Conservation (phyloP, 2,329 filamentous ascomycete species). For the Phialophora macrospora region DNA sequence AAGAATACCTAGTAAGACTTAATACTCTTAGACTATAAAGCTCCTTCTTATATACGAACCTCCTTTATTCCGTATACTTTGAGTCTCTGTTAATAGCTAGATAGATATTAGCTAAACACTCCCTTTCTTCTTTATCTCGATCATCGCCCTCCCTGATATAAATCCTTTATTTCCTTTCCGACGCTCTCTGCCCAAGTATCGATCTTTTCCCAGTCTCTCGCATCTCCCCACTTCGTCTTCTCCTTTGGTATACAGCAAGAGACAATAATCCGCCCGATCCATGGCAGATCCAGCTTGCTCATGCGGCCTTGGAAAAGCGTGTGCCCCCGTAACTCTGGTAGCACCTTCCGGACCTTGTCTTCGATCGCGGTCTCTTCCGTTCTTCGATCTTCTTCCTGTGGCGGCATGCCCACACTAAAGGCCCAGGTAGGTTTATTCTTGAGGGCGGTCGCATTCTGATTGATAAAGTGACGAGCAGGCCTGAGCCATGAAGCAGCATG, state of each 20-base stretch:
- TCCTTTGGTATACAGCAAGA: slow-evolving; percentile 6
- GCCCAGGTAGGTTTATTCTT: not conserved
- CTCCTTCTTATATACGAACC: no score
- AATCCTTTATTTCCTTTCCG: not conserved
- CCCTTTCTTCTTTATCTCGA: no score
- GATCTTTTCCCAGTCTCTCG: slow-evolving; percentile 9
- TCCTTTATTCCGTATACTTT: no score
- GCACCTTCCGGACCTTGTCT: not conserved
- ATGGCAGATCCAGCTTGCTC: not conserved
- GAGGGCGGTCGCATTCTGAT: not conserved
- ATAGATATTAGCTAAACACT: no score
- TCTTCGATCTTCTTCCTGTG: not conserved
- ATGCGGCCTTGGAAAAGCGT: not conserved
- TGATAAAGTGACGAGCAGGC: not conserved
- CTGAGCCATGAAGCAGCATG: not conserved
- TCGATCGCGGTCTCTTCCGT: not conserved
- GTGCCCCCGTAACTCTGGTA: not conserved
- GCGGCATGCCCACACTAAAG: not conserved
- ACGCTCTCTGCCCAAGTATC: not conserved
- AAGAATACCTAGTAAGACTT: no score
- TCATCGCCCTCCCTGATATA: no score
- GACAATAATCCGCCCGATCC: not conserved
- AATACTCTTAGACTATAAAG: no score
- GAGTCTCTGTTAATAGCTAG: no score
- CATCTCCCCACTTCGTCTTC: not conserved